Conservation (phyloP, 2,329 filamentous ascomycete species). For the Clarireedia hainanense region DNA sequence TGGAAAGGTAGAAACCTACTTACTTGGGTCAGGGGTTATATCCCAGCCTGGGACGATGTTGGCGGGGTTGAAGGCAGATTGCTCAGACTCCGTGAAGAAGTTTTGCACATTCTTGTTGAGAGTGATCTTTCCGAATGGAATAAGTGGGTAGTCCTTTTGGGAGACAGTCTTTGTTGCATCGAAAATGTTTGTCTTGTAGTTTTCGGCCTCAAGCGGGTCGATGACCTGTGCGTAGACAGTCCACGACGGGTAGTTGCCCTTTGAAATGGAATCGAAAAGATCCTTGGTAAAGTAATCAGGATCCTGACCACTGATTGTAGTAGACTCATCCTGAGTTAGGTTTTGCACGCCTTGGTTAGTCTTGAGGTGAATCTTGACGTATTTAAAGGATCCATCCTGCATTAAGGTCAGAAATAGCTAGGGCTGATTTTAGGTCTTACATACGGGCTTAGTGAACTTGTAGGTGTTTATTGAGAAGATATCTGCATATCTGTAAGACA, state of each 20-base stretch:
- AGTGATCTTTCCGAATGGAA: slow-evolving; percentile 40
- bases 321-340: slow-evolving; percentile 41
- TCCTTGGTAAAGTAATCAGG: slow-evolving; percentile 46
- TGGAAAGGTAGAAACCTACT: background rate
- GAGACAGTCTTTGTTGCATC: slow-evolving; percentile 37
- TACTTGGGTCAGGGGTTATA: slow-evolving; percentile 53
- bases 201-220: slow-evolving; percentile 44
- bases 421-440: background rate
- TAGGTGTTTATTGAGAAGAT: background rate
- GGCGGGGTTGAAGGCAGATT: slow-evolving; percentile 57
- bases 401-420: background rate
- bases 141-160: slow-evolving; percentile 37
- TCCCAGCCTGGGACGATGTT: slow-evolving; percentile 59
- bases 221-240: slow-evolving; percentile 45
- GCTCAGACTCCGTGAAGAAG: slow-evolving; percentile 59
- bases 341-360: slow-evolving; percentile 45
- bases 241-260: slow-evolving; percentile 46
- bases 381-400: slow-evolving; percentile 41
- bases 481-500: slow-evolving; percentile 24
- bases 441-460: background rate
- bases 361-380: slow-evolving; percentile 45
- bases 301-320: slow-evolving; percentile 17
- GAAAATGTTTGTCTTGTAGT: slow-evolving; percentile 41
- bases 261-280: slow-evolving; percentile 43
- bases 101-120: slow-evolving; percentile 45